Percentiles rank a stretch among this genome's conserved stretches.
phyloP scores from a whole-genome alignment of 2,329 filamentous ascomycete species.

The Colletotrichum musicola region DNA sequence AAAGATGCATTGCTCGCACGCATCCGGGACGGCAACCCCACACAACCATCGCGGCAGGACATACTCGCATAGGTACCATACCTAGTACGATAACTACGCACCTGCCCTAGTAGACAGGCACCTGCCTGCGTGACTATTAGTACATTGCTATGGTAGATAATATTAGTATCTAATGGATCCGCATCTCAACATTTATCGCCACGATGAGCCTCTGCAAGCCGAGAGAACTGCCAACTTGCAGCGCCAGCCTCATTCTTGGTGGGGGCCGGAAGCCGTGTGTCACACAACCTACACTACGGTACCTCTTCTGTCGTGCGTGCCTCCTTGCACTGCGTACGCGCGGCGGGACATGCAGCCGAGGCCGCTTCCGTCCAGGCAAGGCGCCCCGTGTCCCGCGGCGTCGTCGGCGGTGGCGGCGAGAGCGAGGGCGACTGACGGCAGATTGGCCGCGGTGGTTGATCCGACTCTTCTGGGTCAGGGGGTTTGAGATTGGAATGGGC shows the following conservation, averaged over 20 bases:
- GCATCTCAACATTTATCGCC: neutral
- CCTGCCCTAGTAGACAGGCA: too few species aligned
- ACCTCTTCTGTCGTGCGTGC: conserved; percentile 1
- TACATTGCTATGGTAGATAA: neutral
- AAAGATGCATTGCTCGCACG: conserved; percentile 20
- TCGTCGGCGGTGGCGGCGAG: neutral
- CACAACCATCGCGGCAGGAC: conserved; percentile 6
- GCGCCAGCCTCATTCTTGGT: neutral
- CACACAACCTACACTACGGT: conserved; percentile 10
- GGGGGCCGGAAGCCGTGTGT: neutral
- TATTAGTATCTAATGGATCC: too few species aligned
- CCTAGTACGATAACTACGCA: too few species aligned
- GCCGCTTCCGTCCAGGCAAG: conserved; percentile 21
- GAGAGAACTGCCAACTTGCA: neutral
- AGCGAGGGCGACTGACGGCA: neutral
- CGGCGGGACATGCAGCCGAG: conserved; percentile 22
- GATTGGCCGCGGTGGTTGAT: neutral
- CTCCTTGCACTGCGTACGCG: neutral
- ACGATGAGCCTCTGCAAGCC: conserved; percentile 5
- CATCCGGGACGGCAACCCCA: conserved; percentile 14
- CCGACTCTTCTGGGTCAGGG: too few species aligned
- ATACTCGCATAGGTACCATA: too few species aligned
- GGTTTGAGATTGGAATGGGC: too few species aligned
- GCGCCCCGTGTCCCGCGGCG: conserved; percentile 1
- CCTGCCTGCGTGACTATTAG: neutral